Conservation (phyloP, 2,329 filamentous ascomycete species). For the Aspergillus aculeatus region DNA sequence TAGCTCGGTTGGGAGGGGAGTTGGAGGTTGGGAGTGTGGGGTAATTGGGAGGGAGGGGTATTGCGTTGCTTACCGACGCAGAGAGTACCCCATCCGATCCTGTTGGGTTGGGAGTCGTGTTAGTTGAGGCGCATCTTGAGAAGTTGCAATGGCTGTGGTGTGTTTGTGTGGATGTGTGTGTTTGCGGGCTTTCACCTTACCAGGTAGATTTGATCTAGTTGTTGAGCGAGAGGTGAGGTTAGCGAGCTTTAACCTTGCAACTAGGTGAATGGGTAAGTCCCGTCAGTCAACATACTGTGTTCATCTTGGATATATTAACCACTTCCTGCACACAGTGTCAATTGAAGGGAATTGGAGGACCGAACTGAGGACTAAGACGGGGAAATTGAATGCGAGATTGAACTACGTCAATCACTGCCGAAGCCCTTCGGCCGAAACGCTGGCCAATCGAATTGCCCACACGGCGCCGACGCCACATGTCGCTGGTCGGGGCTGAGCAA, state of each 20-base stretch:
- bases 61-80: conserved; percentile 65
- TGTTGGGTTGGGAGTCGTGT: conserved; percentile 38
- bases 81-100: conserved; percentile 88
- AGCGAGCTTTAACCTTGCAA: conserved; percentile 5
- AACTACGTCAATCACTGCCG: conserved; percentile 21
- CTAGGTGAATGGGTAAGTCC: neutral
- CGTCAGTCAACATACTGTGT: conserved; percentile 47
- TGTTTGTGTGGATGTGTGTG: conserved; percentile 1
- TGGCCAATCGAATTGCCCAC: neutral
- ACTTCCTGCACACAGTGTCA: neutral
- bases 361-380: neutral
- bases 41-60: too few relatives aligned
- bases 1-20: neutral
- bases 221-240: conserved; percentile 4
- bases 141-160: neutral
- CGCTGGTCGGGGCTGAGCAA: neutral
- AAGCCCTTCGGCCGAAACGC: neutral
- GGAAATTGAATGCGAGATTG: neutral
- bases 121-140: neutral
- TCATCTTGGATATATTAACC: conserved; percentile 41
- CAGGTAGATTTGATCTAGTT: conserved; percentile 59
- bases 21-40: too few relatives aligned
- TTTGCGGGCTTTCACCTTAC: conserved; percentile 39
- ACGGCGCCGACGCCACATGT: neutral
- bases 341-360: conserved; percentile 10